These are phyloP conservation scores for Exophiala dermatitidis DNA, from an alignment of 2,329 filamentous ascomycete species.

Conservation along the genomic window DNA sequence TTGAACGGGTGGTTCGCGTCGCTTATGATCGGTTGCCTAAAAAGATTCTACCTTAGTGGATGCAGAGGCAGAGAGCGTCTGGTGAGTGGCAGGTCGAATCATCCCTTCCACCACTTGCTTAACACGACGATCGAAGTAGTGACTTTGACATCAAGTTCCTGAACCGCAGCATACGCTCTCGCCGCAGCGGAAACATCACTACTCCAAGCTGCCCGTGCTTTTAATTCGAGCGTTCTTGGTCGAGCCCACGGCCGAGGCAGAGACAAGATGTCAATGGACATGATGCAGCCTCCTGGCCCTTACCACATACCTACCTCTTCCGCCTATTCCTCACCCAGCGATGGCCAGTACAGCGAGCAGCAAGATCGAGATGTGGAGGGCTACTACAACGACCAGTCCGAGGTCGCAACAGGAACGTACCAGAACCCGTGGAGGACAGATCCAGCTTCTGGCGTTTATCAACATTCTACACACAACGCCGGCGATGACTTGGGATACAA, in stretches of 20 bases:
- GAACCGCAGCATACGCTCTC: not conserved
- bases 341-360: constrained; percentile 14
- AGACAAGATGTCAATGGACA: constrained; percentile 19
- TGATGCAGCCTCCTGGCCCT: constrained; percentile 17
- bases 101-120: not conserved
- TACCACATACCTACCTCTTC: constrained; percentile 13
- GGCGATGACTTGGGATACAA: constrained; percentile 10
- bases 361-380: constrained; percentile 10
- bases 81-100: constrained; percentile 3
- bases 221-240: constrained; percentile 5
- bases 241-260: constrained; percentile 6
- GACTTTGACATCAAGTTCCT: not conserved
- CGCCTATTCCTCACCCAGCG: constrained; percentile 9
- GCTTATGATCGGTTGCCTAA: not conserved
- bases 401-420: not conserved
- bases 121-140: constrained; percentile 1
- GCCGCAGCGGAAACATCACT: too few relatives aligned
- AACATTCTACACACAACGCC: constrained; percentile 13
- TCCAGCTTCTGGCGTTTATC: constrained; percentile 3
- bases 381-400: constrained; percentile 17
- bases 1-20: not conserved
- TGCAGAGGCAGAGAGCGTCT: not conserved
- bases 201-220: too few relatives aligned
- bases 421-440: not conserved
- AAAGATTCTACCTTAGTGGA: constrained; percentile 1